phyloP scores from a whole-genome alignment of 176 grass and related monocot species.

The Raddia distichophylla region DNA sequence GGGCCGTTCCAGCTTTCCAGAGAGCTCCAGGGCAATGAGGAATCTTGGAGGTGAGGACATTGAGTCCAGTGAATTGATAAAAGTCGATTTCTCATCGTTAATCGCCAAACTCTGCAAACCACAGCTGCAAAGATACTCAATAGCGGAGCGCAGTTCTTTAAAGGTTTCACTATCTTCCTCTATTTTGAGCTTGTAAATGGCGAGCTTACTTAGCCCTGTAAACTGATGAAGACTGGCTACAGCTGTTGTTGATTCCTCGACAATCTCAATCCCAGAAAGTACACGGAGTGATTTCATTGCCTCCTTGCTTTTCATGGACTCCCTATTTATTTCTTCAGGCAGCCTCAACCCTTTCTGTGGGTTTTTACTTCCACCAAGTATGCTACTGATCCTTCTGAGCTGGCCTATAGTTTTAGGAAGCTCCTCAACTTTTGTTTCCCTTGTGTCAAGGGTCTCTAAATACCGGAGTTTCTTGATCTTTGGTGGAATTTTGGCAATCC shows the following conservation, averaged over 20 bases:
- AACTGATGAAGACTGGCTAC: constrained; percentile 21
- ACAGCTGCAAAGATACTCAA: constrained; percentile 36
- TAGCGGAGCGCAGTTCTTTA: not conserved
- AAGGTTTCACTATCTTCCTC: not conserved
- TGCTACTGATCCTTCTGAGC: constrained; percentile 1
- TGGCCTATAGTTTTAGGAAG: not conserved
- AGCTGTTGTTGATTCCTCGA: not conserved
- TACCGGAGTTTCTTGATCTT: not conserved
- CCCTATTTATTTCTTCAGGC: not conserved
- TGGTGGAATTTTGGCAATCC: not conserved
- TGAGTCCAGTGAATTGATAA: constrained; percentile 8
- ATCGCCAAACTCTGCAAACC: constrained; percentile 9
- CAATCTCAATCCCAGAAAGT: constrained; percentile 23
- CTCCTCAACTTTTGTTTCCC: not conserved
- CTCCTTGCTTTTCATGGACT: not conserved
- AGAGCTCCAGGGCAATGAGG: constrained; percentile 7
- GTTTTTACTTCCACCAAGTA: constrained; percentile 30
- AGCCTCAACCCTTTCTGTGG: not conserved
- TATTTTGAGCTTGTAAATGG: constrained; percentile 4
- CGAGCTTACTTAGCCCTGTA: constrained; percentile 6
- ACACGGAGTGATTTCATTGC: constrained; percentile 21
- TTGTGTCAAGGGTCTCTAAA: constrained; percentile 12
- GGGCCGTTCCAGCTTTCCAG: not conserved
- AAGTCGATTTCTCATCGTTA: not conserved
- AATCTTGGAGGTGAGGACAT: constrained; percentile 10